phyloP scores from a whole-genome alignment of 169 alveolate genomes.

The Hepatocystis sp. region DNA sequence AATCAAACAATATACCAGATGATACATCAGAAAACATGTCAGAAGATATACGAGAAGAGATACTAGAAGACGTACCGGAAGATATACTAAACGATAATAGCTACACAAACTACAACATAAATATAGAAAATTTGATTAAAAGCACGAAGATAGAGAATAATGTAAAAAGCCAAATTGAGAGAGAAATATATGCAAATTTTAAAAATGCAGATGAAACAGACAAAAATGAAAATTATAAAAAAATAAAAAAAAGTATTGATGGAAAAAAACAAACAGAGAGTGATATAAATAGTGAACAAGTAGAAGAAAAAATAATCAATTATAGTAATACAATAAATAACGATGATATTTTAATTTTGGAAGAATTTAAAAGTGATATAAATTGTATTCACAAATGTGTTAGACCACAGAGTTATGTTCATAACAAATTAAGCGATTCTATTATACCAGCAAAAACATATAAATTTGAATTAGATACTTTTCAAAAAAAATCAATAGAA shows the following conservation, averaged over 20 bases:
- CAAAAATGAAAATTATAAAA: slow-evolving; percentile 16
- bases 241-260: slow-evolving; percentile 11
- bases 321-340: slow-evolving; percentile 70
- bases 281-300: not conserved
- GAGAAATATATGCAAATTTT: slow-evolving; percentile 39
- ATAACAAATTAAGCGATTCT: slow-evolving; percentile 42
- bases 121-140: slow-evolving; percentile 32
- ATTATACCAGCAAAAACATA: slow-evolving; percentile 91
- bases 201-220: slow-evolving; percentile 20
- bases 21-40: too few species aligned
- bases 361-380: slow-evolving; percentile 66
- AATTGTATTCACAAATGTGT: slow-evolving; percentile 75
- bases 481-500: slow-evolving; percentile 96
- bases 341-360: slow-evolving; percentile 67
- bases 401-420: slow-evolving; percentile 66
- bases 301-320: slow-evolving; percentile 51
- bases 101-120: slow-evolving; percentile 10
- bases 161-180: slow-evolving; percentile 24
- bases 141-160: slow-evolving; percentile 19
- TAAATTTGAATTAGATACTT: slow-evolving; percentile 95
- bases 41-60: not conserved
- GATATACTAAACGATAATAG: not conserved
- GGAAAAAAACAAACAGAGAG: not conserved
- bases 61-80: not conserved
- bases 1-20: too few species aligned